Evolutionary conservation across 371 early-diverging fungal genomes (phyloP).

Genomic region (Chytridium lagenaria): DNA sequence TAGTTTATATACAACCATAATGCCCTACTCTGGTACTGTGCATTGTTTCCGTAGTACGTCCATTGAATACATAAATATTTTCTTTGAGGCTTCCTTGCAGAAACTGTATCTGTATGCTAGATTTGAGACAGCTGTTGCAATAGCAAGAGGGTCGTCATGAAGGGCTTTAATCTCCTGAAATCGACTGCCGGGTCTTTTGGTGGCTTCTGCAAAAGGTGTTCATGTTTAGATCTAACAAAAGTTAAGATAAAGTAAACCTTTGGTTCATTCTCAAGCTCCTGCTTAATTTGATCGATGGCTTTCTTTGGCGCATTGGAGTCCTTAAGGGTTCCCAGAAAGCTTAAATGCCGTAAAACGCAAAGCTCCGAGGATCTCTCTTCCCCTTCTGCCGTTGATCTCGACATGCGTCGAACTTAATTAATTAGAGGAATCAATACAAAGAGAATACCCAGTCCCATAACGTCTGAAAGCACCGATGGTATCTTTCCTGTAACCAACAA

Average conservation of each 20-base stretch:
- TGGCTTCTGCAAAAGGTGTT: not conserved
- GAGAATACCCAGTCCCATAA: slow-evolving; percentile 3
- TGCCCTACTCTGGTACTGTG: slow-evolving; percentile 6
- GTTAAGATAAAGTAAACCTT: not conserved
- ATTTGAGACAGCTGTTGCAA: slow-evolving; percentile 35
- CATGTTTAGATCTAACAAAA: not conserved
- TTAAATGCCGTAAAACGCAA: not conserved
- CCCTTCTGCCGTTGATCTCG: slow-evolving; percentile 8
- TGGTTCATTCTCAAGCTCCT: slow-evolving; percentile 6
- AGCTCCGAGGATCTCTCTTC: slow-evolving; percentile 11
- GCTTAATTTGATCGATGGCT: not conserved
- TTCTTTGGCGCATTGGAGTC: not conserved
- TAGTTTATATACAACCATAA: slow-evolving; percentile 2
- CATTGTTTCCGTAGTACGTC: slow-evolving; percentile 10
- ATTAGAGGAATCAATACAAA: not conserved
- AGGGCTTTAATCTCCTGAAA: slow-evolving; percentile 37
- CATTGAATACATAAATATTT: slow-evolving; percentile 26
- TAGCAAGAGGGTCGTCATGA: slow-evolving; percentile 33
- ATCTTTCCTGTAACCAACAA: not conserved
- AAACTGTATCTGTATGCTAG: slow-evolving; percentile 27
- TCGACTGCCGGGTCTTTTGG: slow-evolving; percentile 25
- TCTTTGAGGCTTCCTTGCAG: slow-evolving; percentile 13
- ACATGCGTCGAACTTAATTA: not conserved
- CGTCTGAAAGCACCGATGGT: not conserved
- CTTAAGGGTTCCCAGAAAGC: not conserved